A percentile compares a stretch with the other conserved stretches of the same genome.
Evolutionary conservation across 768 basidiomycete species (phyloP).

Genomic region (Megacollybia marginata): DNA sequence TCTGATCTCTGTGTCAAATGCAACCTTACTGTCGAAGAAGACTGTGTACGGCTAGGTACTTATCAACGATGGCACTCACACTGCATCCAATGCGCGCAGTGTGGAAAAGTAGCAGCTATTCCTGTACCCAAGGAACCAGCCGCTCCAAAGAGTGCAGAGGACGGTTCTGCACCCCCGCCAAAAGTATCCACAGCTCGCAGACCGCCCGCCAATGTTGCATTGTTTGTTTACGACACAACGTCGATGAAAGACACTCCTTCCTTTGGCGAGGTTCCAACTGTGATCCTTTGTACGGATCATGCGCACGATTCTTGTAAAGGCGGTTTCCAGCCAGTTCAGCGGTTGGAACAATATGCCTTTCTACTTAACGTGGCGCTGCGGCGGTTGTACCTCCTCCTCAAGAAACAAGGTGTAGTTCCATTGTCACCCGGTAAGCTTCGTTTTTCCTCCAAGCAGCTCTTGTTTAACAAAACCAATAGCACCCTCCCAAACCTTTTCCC

Average conservation of each 20-base stretch:
- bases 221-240: slow-evolving; percentile 73
- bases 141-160: not conserved
- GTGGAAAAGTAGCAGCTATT: slow-evolving; percentile 70
- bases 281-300: slow-evolving; percentile 76
- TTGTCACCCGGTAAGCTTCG: slow-evolving; percentile 56
- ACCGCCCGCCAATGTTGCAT: slow-evolving; percentile 72
- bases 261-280: slow-evolving; percentile 66
- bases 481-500: slow-evolving; percentile 11
- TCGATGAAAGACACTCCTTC: slow-evolving; percentile 59
- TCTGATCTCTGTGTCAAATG: slow-evolving; percentile 92
- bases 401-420: slow-evolving; percentile 88
- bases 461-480: slow-evolving; percentile 19
- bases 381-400: slow-evolving; percentile 78
- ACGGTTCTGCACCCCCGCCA: not conserved
- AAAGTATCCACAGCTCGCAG: slow-evolving; percentile 39
- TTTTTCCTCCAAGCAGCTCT: slow-evolving; percentile 5
- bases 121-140: slow-evolving; percentile 43
- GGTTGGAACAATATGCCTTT: slow-evolving; percentile 97
- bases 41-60: slow-evolving; percentile 92
- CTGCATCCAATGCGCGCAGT: slow-evolving; percentile 79
- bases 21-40: slow-evolving; percentile 89
- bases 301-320: slow-evolving; percentile 54
- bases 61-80: slow-evolving; percentile 96
- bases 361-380: slow-evolving; percentile 91
- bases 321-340: slow-evolving; percentile 88